Evolutionary conservation across 352 stramenopile genomes (phyloP).

Genomic region (Phytophthora hibernalis): DNA sequence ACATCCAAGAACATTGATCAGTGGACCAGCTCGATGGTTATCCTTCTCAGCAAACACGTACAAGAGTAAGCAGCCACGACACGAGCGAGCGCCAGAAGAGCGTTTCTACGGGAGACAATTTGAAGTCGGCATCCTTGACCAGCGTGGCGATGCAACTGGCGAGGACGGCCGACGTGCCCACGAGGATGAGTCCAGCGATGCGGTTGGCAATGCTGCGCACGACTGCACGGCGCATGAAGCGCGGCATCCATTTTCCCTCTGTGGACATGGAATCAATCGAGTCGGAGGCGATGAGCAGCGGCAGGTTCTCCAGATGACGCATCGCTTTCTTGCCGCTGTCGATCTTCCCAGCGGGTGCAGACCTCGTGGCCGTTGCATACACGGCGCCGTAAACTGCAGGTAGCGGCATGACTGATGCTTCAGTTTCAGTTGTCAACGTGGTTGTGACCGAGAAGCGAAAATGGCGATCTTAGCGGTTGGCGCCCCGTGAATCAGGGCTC

Average conservation of each 20-base stretch:
- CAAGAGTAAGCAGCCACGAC: slow-evolving; percentile 59
- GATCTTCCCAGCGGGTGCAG: slow-evolving; percentile 28
- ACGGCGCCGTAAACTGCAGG: slow-evolving; percentile 41
- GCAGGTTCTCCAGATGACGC: slow-evolving; percentile 50
- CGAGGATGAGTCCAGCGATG: slow-evolving; percentile 43
- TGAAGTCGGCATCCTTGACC: slow-evolving; percentile 59
- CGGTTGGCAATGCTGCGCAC: slow-evolving; percentile 40
- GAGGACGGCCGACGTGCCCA: slow-evolving; percentile 61
- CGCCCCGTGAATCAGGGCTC: slow-evolving; percentile 5
- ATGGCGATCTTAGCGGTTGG: slow-evolving; percentile 24
- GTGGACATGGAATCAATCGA: slow-evolving; percentile 32
- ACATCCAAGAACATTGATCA: background rate
- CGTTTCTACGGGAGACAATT: slow-evolving; percentile 66
- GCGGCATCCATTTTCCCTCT: slow-evolving; percentile 39
- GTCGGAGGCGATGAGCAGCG: slow-evolving; percentile 44
- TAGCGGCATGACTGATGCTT: slow-evolving; percentile 26
- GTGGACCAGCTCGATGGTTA: background rate
- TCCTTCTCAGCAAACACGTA: slow-evolving; percentile 21
- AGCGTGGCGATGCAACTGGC: slow-evolving; percentile 67
- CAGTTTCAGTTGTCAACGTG: background rate
- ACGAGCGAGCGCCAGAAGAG: slow-evolving; percentile 74
- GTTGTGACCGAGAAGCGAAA: slow-evolving; percentile 9
- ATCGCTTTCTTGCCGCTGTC: slow-evolving; percentile 48
- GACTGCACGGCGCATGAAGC: slow-evolving; percentile 39
- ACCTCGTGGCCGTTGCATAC: slow-evolving; percentile 30